phyloP scores from a whole-genome alignment of 2,329 filamentous ascomycete genomes.

The Arachnomyces sp. region DNA sequence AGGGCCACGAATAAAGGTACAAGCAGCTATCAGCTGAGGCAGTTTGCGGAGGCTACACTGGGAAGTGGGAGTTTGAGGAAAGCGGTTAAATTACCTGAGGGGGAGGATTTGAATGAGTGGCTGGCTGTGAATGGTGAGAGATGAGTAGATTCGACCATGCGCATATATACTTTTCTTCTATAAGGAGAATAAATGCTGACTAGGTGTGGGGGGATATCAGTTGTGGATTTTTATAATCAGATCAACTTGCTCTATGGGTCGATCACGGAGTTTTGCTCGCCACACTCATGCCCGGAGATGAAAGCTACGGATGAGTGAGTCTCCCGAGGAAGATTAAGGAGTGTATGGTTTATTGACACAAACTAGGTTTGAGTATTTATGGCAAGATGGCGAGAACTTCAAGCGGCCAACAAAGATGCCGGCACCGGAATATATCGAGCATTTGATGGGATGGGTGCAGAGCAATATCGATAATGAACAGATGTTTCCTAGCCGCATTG shows the following conservation, averaged over 20 bases:
- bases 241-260: constrained; percentile 98
- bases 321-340: background rate
- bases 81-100: constrained; percentile 92
- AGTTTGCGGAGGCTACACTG: constrained; percentile 95
- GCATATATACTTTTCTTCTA: background rate
- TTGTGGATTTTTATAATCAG: constrained; percentile 99
- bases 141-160: constrained; percentile 30
- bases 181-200: constrained; percentile 19
- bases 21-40: constrained; percentile 84
- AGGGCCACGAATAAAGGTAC: constrained; percentile 78
- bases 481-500: constrained; percentile 89
- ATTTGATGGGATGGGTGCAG: constrained; percentile 96
- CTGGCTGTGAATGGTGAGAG: constrained; percentile 96
- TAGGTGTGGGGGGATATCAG: constrained; percentile 40
- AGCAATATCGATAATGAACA: constrained; percentile 90
- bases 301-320: constrained; percentile 96
- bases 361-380: constrained; percentile 88
- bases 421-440: constrained; percentile 93
- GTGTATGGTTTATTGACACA: constrained; percentile 9
- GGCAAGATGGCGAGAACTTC: constrained; percentile 92
- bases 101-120: constrained; percentile 97
- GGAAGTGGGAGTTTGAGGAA: constrained; percentile 92
- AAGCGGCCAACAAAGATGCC: constrained; percentile 97
- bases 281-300: constrained; percentile 96
- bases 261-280: constrained; percentile 98